Evolutionary conservation across 2,329 filamentous ascomycete genomes (phyloP).

Genomic region (Phaeosphaeriaceae sp.): DNA sequence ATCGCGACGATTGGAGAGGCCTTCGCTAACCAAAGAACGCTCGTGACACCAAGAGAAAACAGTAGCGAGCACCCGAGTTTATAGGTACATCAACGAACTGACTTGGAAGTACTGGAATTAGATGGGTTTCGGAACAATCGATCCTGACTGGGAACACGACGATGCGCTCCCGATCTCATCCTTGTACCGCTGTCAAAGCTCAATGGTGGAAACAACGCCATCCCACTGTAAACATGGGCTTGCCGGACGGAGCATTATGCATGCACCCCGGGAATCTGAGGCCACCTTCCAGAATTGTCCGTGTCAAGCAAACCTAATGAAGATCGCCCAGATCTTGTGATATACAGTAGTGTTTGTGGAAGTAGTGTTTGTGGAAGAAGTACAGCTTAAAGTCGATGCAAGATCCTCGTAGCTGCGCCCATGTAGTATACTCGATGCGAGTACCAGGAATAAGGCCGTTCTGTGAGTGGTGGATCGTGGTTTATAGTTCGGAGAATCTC

Average conservation of each 20-base stretch:
- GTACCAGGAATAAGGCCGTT: background rate
- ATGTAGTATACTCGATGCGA: background rate
- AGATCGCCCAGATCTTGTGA: background rate
- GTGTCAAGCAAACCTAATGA: background rate
- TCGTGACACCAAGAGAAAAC: background rate
- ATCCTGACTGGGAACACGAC: background rate
- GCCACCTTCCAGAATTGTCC: background rate
- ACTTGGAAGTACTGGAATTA: background rate
- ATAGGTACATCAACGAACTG: background rate
- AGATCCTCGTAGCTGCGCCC: background rate
- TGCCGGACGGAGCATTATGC: conserved; percentile 1
- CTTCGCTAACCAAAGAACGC: background rate
- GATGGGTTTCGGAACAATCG: background rate
- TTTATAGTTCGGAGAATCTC: background rate
- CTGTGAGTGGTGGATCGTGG: background rate
- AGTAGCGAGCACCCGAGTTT: background rate
- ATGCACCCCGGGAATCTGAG: background rate
- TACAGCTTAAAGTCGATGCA: background rate
- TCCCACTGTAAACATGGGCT: background rate
- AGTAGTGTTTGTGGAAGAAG: background rate
- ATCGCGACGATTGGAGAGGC: conserved; percentile 13
- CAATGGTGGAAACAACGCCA: conserved; percentile 3
- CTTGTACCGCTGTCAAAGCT: background rate
- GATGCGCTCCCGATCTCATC: background rate
- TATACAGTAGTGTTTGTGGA: background rate